Percentiles rank a stretch among this genome's conserved stretches.
Evolutionary conservation across 208 protist species (phyloP).

Genomic region (Wallacemonas collosoma): DNA sequence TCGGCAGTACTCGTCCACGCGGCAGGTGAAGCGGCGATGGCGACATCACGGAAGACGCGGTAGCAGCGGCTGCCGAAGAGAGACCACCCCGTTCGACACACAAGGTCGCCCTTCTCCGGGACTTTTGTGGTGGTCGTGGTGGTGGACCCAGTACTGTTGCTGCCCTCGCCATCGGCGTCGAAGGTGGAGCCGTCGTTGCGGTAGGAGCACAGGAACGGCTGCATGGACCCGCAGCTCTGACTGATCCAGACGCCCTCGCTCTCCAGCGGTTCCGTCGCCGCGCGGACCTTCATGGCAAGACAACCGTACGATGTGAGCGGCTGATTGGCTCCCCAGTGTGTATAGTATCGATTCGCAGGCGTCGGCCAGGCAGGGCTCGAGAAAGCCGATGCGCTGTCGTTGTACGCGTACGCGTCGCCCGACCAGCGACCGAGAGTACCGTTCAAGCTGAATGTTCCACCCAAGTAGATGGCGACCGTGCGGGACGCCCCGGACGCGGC

Average conservation of each 20-base stretch:
- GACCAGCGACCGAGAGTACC: constrained; percentile 42
- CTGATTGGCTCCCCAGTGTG: constrained; percentile 46
- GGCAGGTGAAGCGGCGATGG: neutral
- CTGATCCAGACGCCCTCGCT: constrained; percentile 38
- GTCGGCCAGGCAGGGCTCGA: constrained; percentile 74
- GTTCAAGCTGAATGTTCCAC: constrained; percentile 47
- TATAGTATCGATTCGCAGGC: constrained; percentile 38
- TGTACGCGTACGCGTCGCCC: constrained; percentile 50
- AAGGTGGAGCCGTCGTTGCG: constrained; percentile 63
- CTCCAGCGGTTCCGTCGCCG: constrained; percentile 15
- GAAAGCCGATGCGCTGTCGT: constrained; percentile 25
- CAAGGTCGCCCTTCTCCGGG: constrained; percentile 4
- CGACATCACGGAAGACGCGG: constrained; percentile 22
- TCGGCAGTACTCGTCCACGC: neutral
- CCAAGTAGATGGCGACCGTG: constrained; percentile 38
- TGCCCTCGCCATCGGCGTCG: neutral
- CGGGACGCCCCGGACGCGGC: constrained; percentile 3
- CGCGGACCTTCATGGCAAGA: constrained; percentile 31
- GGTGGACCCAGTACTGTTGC: constrained; percentile 16
- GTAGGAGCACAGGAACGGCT: constrained; percentile 73
- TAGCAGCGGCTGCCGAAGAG: constrained; percentile 39
- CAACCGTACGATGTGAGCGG: constrained; percentile 48
- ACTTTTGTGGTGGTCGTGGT: constrained; percentile 24
- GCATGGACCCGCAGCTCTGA: constrained; percentile 41
- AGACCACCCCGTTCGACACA: constrained; percentile 10